phyloP scores from a whole-genome alignment of 345 rosid species.

The Xanthoceras sorbifolium region DNA sequence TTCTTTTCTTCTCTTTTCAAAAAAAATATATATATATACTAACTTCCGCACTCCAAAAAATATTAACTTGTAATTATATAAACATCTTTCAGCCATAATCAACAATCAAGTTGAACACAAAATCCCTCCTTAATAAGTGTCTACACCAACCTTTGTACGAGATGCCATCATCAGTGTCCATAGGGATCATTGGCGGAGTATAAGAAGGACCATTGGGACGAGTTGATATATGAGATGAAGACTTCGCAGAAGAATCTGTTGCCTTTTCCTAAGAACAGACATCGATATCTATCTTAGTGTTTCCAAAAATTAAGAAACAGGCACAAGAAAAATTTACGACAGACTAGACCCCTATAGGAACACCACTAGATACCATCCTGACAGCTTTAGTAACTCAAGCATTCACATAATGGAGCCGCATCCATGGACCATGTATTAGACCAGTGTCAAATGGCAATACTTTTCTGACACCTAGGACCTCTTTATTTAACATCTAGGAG shows the following conservation, averaged over 20 bases:
- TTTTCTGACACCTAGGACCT: slow-evolving; percentile 13
- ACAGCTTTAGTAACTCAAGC: background rate
- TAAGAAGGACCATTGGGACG: slow-evolving; percentile 70
- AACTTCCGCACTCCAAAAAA: background rate
- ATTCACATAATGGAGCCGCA: background rate
- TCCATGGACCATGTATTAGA: background rate
- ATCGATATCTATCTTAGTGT: slow-evolving; percentile 11
- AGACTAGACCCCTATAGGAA: background rate
- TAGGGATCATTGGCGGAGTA: slow-evolving; percentile 57
- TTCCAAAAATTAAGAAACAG: slow-evolving; percentile 16
- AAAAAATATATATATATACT: no score
- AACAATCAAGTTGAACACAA: background rate
- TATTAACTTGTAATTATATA: background rate
- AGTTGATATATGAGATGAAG: slow-evolving; percentile 60
- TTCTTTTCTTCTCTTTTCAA: no score
- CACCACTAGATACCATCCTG: background rate
- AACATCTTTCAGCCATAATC: background rate
- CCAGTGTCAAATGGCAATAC: background rate
- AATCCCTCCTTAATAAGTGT: background rate
- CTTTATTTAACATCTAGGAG: background rate
- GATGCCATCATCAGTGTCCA: slow-evolving; percentile 77
- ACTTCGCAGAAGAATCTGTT: slow-evolving; percentile 62
- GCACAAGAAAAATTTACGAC: background rate
- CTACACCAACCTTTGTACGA: slow-evolving; percentile 58
- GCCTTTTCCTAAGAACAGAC: slow-evolving; percentile 63